Evolutionary conservation across 257 asterid species (phyloP), one percentile per base, ranked within the genome.

Genomic region (Echites panduratus): DNA sequence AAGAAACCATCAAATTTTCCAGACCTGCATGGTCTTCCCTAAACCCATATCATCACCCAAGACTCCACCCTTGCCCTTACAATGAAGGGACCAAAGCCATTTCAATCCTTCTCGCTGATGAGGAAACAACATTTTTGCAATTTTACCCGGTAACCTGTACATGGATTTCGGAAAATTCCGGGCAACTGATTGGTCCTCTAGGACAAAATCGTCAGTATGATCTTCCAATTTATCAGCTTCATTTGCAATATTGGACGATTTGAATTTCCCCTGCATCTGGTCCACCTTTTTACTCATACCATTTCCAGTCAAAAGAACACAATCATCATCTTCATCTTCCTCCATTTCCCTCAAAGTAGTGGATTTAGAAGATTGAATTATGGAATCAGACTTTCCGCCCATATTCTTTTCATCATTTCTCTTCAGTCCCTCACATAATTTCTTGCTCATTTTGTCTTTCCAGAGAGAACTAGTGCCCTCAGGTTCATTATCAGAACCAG

Each of bases 1-100:
- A 67, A 17, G 32, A 38, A 66, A 54, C 17, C 47, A 66, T 26
- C 50, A 72, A 12, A 66, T 71, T 56, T 44, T 47, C 27, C 48
- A 43, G 81, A 93, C 98, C 98, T 93, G 98, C 98, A 93, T 93
- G 66, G 98, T 93, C 89, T 93, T 93, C 56, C 98, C 98, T 45
- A 93, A 87, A 64, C 98, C 98, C 98, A 93, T 93, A 73, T 93
- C 98, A 80, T 93, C 98, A 24, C 97, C 97, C 84, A 93, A 83
- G 17, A 93, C 83, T 38, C 98, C 98, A 27, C 98, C 98, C 79
- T 91, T 87, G 48, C 95, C 94, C 85, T 81, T 88, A 73, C 88
- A 91, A 75, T 91, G 98, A 78, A 93, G 96, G 70, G 96, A 88
- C 98, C 98, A 93, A 19, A 93, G 92, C 98, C 98, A 93, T 76